Evolutionary conservation across 768 basidiomycete species (phyloP).

Genomic region (Mycena galopus): DNA sequence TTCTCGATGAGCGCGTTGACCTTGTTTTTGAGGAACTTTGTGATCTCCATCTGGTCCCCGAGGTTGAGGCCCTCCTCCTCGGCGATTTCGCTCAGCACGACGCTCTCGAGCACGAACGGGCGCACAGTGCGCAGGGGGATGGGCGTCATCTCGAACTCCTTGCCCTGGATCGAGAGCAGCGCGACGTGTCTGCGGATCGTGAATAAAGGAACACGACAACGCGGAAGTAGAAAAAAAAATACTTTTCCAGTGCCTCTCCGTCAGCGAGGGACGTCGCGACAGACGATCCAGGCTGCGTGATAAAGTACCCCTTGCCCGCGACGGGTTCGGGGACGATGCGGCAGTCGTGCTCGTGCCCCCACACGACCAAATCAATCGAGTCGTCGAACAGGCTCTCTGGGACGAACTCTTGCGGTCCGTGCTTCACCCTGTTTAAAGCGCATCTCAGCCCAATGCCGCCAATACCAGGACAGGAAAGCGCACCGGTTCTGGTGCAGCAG

Average conservation of each 20-base stretch:
- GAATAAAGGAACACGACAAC: neutral
- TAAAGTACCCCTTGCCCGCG: conserved; percentile 90
- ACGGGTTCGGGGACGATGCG: conserved; percentile 92
- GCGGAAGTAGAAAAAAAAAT: conserved; percentile 32
- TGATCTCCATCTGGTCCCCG: conserved; percentile 85
- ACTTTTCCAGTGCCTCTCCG: conserved; percentile 95
- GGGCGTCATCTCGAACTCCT: conserved; percentile 88
- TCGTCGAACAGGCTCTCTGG: conserved; percentile 99
- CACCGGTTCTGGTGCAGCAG: conserved; percentile 97
- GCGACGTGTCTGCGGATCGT: conserved; percentile 84
- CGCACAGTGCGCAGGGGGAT: conserved; percentile 92
- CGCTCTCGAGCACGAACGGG: conserved; percentile 91
- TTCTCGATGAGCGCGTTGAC: conserved; percentile 84
- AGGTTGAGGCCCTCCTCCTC: conserved; percentile 84
- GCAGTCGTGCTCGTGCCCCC: conserved; percentile 99
- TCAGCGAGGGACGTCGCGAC: conserved; percentile 95
- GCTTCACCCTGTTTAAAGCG: conserved; percentile 80
- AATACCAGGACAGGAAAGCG: conserved; percentile 37
- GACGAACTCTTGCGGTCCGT: conserved; percentile 93
- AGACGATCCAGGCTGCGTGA: conserved; percentile 95
- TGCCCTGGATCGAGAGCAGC: conserved; percentile 87
- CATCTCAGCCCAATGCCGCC: neutral
- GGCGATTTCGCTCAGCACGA: conserved; percentile 80
- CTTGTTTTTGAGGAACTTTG: conserved; percentile 81
- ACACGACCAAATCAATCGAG: conserved; percentile 91